Evolutionary conservation across 2,329 filamentous ascomycete species (phyloP), one percentile per base, ranked within the genome.

Genomic region (Talaromyces pinophilus): DNA sequence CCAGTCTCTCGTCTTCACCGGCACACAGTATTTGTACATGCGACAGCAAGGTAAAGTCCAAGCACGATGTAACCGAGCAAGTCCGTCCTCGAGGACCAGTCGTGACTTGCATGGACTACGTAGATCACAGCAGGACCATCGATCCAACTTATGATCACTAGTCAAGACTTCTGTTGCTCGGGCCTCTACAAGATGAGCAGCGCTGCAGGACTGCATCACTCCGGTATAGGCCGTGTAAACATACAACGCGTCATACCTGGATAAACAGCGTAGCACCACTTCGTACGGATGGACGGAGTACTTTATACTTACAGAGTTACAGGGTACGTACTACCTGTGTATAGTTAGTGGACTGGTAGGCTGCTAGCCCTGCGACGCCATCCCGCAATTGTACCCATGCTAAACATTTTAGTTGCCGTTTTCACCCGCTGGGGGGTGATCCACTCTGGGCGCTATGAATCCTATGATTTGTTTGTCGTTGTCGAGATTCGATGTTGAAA

Each of bases 321-420:
- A 52, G 48, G 5, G 22, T 15, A 19, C 46, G 25, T 25, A 25
- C 25, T 25, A 25, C 25, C 2, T 25, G 3, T 25, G 25, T 25
- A 25, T 25, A 25, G 25, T 25, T 25, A 30, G 48, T 33, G 25
- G 48, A 17, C 25, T 28, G 25, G 19, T 40, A 57, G 54, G 6
- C 22, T 28, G 48, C 33, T 57, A 57, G 54, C 54, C 54, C 54
- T 40, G 54, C 54, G 33, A 57, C 54, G 54, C 54, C 54, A 57
- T 57, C 54, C 54, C 54, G 54, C 54, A 57, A 33, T 3, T 57
- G 52, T 38, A 57, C 25, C 50, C 28, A 46, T 33, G 59, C 44
- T 59, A 59, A 44, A 28, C 35, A 44, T 33, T 52, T 54, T 63
- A 42, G 61, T 52, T 63, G 48, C 61, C 61, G 61, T 63, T 63